Base-by-base conservation (phyloP, 2,329 filamentous ascomycete species). In the Monosporascus sp. region DNA sequence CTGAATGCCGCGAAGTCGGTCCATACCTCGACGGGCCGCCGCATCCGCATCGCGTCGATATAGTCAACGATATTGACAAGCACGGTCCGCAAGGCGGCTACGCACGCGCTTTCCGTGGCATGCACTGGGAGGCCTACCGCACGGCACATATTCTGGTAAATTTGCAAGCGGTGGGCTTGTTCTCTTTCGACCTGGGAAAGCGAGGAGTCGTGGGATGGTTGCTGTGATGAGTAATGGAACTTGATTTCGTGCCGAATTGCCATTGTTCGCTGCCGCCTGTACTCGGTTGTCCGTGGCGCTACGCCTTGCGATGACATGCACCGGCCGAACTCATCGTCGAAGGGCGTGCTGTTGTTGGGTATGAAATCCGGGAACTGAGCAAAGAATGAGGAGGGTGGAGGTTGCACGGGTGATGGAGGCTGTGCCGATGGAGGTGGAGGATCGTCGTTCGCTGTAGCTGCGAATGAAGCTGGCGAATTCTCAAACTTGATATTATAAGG, bases 1-100 rank as follows among this genome's bases (percentile, higher is more conserved):
- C 22, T 22, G 22, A 22, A 22, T 22, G 22, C 22, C 22, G 22
- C 22, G 22, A 22, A 22, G 22, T 22, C 22, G 22, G 22, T 22
- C 22, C 22, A 22, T 22, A 22, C 4, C 22, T 22, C 22, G 22
- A 22, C 22, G 22, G 22, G 22, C 22, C 22, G 22, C 22, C 22
- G 22, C 22, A 22, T 22, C 22, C 22, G 22, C 22, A 22, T 22
- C 22, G 22, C 22, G 22, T 22, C 22, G 22, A 22, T 22, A 4
- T 22, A 22, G 22, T 66, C 62, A n/a, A 63, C 46, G n/a, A 66
- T 66, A 48, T 66, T 66, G 49, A 65, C 58, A 5, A 62, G 52
- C 8, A 57, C 54, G 22, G 53, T 51, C 39, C 60, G 60, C 7
- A 66, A 53, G 24, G 55, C 58, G 18, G 47, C 24, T 5, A 54